Evolutionary conservation across 768 basidiomycete species (phyloP).

Genomic region (Pisolithus tinctorius): DNA sequence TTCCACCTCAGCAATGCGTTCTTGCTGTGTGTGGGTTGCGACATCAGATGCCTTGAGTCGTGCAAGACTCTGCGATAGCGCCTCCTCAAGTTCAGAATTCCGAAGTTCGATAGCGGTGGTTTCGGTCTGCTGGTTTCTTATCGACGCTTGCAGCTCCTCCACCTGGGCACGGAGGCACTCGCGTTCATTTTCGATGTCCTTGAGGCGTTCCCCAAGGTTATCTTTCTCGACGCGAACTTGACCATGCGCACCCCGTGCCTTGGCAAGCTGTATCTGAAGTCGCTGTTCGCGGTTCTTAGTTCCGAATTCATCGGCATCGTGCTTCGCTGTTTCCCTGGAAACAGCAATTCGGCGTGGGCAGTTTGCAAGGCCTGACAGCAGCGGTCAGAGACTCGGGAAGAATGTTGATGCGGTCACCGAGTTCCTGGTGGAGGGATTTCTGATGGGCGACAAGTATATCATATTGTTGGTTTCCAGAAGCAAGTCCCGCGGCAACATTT

Average conservation of each 20-base stretch:
- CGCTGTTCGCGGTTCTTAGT: constrained; percentile 46
- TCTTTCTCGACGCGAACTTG: constrained; percentile 83
- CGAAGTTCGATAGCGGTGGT: constrained; percentile 39
- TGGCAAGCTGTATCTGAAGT: constrained; percentile 69
- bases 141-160: constrained; percentile 44
- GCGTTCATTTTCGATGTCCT: constrained; percentile 55
- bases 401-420: constrained; percentile 45
- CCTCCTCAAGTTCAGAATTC: constrained; percentile 62
- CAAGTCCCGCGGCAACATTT: constrained; percentile 44
- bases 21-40: constrained; percentile 50
- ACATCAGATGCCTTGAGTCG: constrained; percentile 71
- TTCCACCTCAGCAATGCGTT: constrained; percentile 58
- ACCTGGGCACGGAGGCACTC: constrained; percentile 51
- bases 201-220: constrained; percentile 54
- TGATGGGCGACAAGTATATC: constrained; percentile 45
- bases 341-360: constrained; percentile 51
- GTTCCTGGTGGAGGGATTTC: constrained; percentile 45
- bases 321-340: constrained; percentile 49
- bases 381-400: constrained; percentile 56
- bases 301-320: constrained; percentile 67
- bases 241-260: constrained; percentile 71
- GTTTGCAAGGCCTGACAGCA: constrained; percentile 51
- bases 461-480: constrained; percentile 39
- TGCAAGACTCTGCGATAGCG: constrained; percentile 64
- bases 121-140: constrained; percentile 40